phyloP scores from a whole-genome alignment of 1,139 yeast species.

The Yarrowia galli region DNA sequence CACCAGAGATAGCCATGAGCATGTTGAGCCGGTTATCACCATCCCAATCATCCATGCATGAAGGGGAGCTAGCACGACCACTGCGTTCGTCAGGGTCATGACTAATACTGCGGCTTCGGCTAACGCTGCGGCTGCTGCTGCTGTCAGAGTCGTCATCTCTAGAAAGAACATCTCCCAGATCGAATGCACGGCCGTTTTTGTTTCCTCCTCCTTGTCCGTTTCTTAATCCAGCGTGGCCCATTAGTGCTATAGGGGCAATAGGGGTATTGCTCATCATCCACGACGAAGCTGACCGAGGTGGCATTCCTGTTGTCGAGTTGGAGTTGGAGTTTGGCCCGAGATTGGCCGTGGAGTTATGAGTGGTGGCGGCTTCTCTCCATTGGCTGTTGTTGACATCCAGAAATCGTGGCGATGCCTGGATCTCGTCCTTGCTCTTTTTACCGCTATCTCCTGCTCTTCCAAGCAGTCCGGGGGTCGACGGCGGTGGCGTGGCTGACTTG shows the following conservation, averaged over 20 bases:
- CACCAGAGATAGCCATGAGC: conserved; percentile 18
- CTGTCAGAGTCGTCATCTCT: conserved; percentile 21
- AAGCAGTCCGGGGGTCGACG: conserved; percentile 4
- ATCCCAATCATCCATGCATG: conserved; percentile 24
- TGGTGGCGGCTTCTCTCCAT: conserved; percentile 26
- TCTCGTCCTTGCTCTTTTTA: conserved; percentile 11
- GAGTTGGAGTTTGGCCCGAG: conserved; percentile 14
- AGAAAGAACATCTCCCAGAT: conserved; percentile 18
- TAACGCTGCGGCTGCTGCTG: conserved; percentile 15
- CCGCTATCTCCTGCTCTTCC: neutral
- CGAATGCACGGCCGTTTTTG: conserved; percentile 3
- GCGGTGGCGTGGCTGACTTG: conserved; percentile 6
- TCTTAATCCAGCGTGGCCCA: neutral
- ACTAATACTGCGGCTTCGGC: conserved; percentile 16
- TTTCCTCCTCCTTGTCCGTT: neutral
- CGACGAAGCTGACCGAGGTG: conserved; percentile 9
- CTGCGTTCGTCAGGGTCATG: neutral
- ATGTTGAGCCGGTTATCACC: conserved; percentile 26
- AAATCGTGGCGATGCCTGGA: conserved; percentile 36
- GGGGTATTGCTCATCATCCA: conserved; percentile 32
- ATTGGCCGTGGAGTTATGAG: neutral
- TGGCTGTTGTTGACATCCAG: conserved; percentile 33
- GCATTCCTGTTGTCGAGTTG: conserved; percentile 2
- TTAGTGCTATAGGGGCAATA: conserved; percentile 12
- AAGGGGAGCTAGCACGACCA: conserved; percentile 1